Base-by-base conservation (phyloP, 208 protist genomes). In the Crithidia thermophila region DNA sequence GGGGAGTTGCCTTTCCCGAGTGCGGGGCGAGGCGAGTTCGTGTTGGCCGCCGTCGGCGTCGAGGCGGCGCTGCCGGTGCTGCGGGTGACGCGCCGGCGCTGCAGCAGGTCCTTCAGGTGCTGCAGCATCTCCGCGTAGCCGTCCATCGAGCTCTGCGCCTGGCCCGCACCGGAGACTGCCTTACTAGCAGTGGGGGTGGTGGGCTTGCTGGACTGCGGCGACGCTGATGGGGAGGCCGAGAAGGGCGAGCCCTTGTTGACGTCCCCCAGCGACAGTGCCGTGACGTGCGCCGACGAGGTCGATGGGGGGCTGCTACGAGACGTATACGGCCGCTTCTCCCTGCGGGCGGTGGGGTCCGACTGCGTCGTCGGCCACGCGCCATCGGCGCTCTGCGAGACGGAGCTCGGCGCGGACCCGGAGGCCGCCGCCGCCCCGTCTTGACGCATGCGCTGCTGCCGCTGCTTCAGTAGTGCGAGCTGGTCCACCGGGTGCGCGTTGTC, bases 111-210 rank as follows among this genome's bases (percentile, higher is more conserved):
- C 60, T 82, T 91, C 8, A 95, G 67, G 76, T 93, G 86, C 67
- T 91, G 85, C 53, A 95, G 72, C 90, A 95, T 95, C 69, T 83
- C 86, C 11, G 82, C 30, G 59, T 95, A 95, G 23, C 77, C 84
- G 21, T 90, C 82, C 59, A 86, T 76, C 14, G 83, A 84, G 51
- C 47, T 72, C 39, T 64, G 62, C 43, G 43, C 67, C 14, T 23
- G 11, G 37, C 31, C 58, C 71, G 58, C 34, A 64, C 78, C 28
- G 50, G 14, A 6, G 2, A 43, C 28, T 10, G 21, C 55, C 16
- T 21, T 46, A 36, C n/a, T 13, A 3, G 55, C 21, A 11, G 39
- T 37, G 3, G 55, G 55, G 3, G 39, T 49, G 6, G 55, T 34
- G 4, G 34, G 55, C 39, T 36, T 30, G 33, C 36, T 49, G 5